phyloP scores from a whole-genome alignment of 805 yeast species.

The Dipodascus albidus region DNA sequence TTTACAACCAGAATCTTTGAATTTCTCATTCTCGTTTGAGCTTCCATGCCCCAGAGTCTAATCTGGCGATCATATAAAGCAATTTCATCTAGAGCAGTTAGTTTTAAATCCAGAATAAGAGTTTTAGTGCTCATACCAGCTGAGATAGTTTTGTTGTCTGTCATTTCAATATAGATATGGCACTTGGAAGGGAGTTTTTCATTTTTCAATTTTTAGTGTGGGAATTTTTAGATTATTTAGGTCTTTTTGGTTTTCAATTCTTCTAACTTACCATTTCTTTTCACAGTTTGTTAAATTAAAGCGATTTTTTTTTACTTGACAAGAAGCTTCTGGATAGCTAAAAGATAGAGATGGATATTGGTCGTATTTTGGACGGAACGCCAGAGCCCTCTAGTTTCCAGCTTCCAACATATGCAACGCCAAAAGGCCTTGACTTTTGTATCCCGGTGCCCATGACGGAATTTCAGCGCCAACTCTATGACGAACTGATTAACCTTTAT shows the following conservation, averaged over 20 bases:
- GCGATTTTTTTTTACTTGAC: neutral
- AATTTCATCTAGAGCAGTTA: slow-evolving; percentile 49
- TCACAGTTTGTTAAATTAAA: neutral
- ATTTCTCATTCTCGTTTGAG: slow-evolving; percentile 65
- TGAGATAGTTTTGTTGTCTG: neutral
- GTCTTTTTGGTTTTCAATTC: neutral
- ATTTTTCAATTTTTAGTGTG: neutral
- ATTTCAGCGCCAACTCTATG: slow-evolving; percentile 78
- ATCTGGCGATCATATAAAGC: slow-evolving; percentile 93
- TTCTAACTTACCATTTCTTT: neutral
- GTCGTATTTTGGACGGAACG: slow-evolving; percentile 65
- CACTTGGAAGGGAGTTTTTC: neutral
- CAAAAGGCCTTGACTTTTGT: slow-evolving; percentile 42
- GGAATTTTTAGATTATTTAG: too few species aligned
- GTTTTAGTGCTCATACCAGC: neutral
- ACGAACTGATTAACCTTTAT: slow-evolving; percentile 84
- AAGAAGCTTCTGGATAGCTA: too few species aligned
- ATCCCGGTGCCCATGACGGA: slow-evolving; percentile 76
- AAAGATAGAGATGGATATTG: slow-evolving; percentile 74
- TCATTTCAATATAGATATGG: neutral
- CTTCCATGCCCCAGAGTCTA: slow-evolving; percentile 90
- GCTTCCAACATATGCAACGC: slow-evolving; percentile 26
- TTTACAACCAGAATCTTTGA: slow-evolving; percentile 63
- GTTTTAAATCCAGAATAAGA: neutral
- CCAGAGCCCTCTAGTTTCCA: slow-evolving; percentile 54